These are phyloP conservation scores for Podaxis rugospora DNA, from an alignment of 768 basidiomycete species.

Conservation along the genomic window DNA sequence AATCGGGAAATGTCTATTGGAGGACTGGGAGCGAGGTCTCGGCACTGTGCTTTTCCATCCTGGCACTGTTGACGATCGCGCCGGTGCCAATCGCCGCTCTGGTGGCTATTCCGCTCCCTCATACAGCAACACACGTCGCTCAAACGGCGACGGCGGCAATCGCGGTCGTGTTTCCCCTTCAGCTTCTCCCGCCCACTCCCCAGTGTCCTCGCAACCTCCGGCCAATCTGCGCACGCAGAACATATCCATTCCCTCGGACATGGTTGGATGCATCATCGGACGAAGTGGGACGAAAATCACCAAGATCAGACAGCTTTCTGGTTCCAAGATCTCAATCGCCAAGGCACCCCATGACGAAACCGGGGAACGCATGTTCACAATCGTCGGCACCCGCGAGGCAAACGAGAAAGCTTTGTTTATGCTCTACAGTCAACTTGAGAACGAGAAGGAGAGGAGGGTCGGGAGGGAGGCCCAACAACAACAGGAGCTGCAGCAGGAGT, in stretches of 20 bases:
- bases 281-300: conserved; percentile 98
- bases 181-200: conserved; percentile 38
- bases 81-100: conserved; percentile 47
- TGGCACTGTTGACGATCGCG: conserved; percentile 73
- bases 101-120: conserved; percentile 32
- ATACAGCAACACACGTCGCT: conserved; percentile 41
- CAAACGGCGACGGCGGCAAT: conserved; percentile 53
- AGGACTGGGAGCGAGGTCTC: conserved; percentile 93
- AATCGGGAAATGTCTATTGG: conserved; percentile 91
- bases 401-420: conserved; percentile 98
- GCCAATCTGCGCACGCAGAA: conserved; percentile 94
- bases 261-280: conserved; percentile 97
- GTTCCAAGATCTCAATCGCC: conserved; percentile 97
- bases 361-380: conserved; percentile 99
- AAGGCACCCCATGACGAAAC: conserved; percentile 99
- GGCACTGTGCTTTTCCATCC: conserved; percentile 98
- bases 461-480: conserved; percentile 80
- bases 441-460: conserved; percentile 91
- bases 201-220: conserved; percentile 50
- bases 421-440: conserved; percentile 95
- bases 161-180: conserved; percentile 48
- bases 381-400: conserved; percentile 91
- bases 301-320: conserved; percentile 96
- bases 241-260: conserved; percentile 98
- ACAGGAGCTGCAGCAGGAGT: conserved; percentile 52